Conservation (phyloP, 768 basidiomycete genomes). For the Boletus tylopilopsis region DNA sequence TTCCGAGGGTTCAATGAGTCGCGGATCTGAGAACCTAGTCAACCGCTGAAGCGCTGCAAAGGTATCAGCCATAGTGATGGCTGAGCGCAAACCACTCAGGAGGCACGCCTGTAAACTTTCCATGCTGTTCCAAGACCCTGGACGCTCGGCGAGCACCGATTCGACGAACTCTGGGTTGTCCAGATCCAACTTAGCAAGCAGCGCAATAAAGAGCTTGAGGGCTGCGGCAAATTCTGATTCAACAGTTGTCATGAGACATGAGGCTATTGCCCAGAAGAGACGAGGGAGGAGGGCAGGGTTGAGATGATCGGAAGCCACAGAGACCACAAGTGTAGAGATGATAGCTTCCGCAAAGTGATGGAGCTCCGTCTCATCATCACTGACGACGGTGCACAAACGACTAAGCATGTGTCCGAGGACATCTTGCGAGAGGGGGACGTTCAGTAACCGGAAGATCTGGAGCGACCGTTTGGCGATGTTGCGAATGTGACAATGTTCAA, state of each 20-base stretch:
- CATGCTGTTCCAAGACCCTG: conserved; percentile 65
- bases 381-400: conserved; percentile 79
- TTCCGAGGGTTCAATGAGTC: conserved; percentile 66
- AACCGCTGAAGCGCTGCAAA: conserved; percentile 66
- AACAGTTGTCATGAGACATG: conserved; percentile 78
- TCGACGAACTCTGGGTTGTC: conserved; percentile 65
- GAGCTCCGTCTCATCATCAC: conserved; percentile 70
- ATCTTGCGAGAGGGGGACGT: conserved; percentile 62
- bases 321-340: conserved; percentile 65
- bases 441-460: conserved; percentile 82
- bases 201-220: conserved; percentile 56
- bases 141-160: conserved; percentile 64
- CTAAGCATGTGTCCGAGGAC: conserved; percentile 79
- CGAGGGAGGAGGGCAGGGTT: conserved; percentile 68
- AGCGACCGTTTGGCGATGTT: conserved; percentile 84
- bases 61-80: conserved; percentile 60
- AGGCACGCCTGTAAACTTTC: conserved; percentile 67
- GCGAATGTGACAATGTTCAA: conserved; percentile 83
- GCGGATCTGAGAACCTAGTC: conserved; percentile 54
- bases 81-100: conserved; percentile 77
- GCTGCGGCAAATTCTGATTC: conserved; percentile 75
- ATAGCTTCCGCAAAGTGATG: conserved; percentile 84
- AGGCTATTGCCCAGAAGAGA: conserved; percentile 83
- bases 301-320: conserved; percentile 54
- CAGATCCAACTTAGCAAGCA: conserved; percentile 69